Base-by-base conservation (phyloP, 2,329 filamentous ascomycete genomes). In the Escovopsis sp. region DNA sequence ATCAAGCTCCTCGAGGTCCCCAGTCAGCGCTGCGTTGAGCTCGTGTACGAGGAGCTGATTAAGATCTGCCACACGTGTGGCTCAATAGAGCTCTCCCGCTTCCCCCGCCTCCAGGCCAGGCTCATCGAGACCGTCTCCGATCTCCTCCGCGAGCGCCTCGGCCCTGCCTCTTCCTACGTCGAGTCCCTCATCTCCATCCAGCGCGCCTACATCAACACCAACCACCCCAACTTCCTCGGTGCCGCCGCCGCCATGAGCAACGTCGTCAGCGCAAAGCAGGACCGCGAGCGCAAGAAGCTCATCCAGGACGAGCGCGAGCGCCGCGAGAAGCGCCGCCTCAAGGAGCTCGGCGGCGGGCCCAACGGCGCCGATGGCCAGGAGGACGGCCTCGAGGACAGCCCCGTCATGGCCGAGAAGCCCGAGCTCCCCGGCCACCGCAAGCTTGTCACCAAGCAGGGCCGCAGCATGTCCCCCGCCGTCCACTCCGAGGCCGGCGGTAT, bases 51-150 rank as follows among this genome's bases (percentile, higher is more conserved):
- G 56, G 90, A 98, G 58, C 70, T 98, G 31, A 98, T 98, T 64
- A 98, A 98, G 62, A 96, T 98, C 46, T 94, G 90, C 61, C 90
- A 98, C 56, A 98, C 90, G 1, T 98, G 90, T 60, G 90, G 90
- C 42, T 94, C 86, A 2, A 92, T 82, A 13, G 90, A 98, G 57
- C 73, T 98, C 15, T 81, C 84, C 35, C 73, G 90, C 43, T 98
- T 88, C 56, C 90, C 90, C 11, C 76, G 90, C 41, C 66, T 98
- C 35, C 90, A 98, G 60, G 90, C 79, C 35, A 96, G 96, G 61
- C 76, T 98, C 30, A 98, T 98, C 43, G 90, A 98, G 59, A 88
- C 94, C 14, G 90, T 98, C 3, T 96, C 90, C 6, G 90, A 98
- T 54, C 74, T 98, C 31, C 68, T 98, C 35, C 78, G 90, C 36